phyloP scores from a whole-genome alignment of 2,329 filamentous ascomycete genomes.

The Bertia moriformis region DNA sequence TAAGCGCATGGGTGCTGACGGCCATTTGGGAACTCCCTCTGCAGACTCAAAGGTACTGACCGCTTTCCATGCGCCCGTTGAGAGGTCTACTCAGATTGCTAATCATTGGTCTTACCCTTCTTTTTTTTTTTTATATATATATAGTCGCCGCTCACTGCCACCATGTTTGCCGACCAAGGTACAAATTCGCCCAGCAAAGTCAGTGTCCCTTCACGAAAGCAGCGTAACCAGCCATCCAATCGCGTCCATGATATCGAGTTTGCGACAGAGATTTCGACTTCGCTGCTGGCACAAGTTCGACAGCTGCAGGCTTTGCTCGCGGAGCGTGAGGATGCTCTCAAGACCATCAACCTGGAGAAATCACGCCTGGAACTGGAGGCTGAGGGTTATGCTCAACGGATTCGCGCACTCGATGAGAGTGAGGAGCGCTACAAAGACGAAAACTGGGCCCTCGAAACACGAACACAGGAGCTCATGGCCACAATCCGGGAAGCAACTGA shows the following conservation, averaged over 20 bases:
- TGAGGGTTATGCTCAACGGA: slow-evolving; percentile 63
- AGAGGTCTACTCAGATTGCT: no score
- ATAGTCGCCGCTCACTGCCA: slow-evolving; percentile 57
- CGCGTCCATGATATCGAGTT: slow-evolving; percentile 94
- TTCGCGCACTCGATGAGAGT: slow-evolving; percentile 77
- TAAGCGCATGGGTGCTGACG: slow-evolving; percentile 59
- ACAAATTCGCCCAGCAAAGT: slow-evolving; percentile 80
- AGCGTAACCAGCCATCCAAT: slow-evolving; percentile 77
- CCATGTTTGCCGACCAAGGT: slow-evolving; percentile 71
- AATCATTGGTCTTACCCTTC: not conserved
- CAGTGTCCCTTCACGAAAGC: slow-evolving; percentile 70
- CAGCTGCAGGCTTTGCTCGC: slow-evolving; percentile 73
- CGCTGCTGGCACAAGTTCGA: slow-evolving; percentile 81
- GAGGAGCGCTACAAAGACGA: slow-evolving; percentile 96
- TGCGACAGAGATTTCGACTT: slow-evolving; percentile 94
- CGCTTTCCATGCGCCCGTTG: not conserved
- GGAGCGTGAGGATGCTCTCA: slow-evolving; percentile 78
- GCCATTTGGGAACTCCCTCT: slow-evolving; percentile 30
- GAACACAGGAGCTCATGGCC: slow-evolving; percentile 68
- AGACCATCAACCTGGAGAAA: slow-evolving; percentile 59
- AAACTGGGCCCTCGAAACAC: slow-evolving; percentile 93
- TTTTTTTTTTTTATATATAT: slow-evolving; percentile 1
- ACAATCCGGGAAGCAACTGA: slow-evolving; percentile 63
- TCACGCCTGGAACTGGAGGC: slow-evolving; percentile 70
- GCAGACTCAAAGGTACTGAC: slow-evolving; percentile 30